Evolutionary conservation across 2,329 filamentous ascomycete species (phyloP), one percentile per base, ranked within the genome.

Genomic region (Beauveria asiatica): DNA sequence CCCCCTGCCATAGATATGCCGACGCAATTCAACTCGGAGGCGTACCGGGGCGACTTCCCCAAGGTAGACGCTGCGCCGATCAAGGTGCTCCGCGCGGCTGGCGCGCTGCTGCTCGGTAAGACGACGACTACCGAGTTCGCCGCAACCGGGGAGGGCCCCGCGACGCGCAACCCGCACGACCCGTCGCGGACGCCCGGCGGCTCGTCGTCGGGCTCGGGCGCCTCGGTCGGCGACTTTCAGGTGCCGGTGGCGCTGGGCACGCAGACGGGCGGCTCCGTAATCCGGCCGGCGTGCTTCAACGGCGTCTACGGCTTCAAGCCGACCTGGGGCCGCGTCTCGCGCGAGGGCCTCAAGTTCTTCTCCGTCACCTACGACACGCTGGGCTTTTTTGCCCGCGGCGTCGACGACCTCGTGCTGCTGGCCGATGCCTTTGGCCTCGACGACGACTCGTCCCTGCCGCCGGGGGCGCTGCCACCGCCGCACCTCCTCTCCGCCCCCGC

Each of bases 281-380:
- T 89, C 49, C 79, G 85, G 0, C 86, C 86, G 0, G 86, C 76
- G 0, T 83, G 83, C 0, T 89, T 82, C 71, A 87, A 83, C 62
- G 85, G 85, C 6, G 75, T 85, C 5, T 89, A 84, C 60, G 84
- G 77, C 0, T 74, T 87, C 59, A 89, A 88, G 67, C 85, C 86
- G 2, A 89, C 85, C 0, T 88, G 83, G 83, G 81, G 81, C 59
- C 72, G 82, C 0, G 79, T 89, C 39, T 83, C 80, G 0, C 75
- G 83, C 0, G 85, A 88, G 66, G 85, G 86, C 0, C 75, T 80
- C 49, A 84, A 82, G 67, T 73, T 83, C 2, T 85, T 81, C 64
- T 81, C 83, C 0, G 70, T 83, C 1, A 82, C 77, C 1, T 74
- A 84, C 6, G 86, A 89, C 65, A 89, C 86, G 0, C 65, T 86